These are phyloP conservation scores for Brassica cretica DNA, from an alignment of 345 rosid genomes.

Conservation along the genomic window DNA sequence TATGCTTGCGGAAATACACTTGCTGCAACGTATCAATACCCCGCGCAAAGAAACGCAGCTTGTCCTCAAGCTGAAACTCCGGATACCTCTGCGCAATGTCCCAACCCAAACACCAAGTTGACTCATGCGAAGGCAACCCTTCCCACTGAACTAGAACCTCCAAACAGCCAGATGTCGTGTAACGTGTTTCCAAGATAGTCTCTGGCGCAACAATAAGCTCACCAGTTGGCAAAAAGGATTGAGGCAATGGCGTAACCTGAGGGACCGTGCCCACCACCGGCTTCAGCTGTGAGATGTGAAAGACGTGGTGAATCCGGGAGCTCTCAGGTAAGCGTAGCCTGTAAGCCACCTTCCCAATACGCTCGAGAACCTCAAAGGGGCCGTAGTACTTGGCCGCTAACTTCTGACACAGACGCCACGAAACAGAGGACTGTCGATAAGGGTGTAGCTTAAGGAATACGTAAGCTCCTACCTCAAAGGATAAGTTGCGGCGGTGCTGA, in stretches of 20 bases:
- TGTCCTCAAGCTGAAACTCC: neutral
- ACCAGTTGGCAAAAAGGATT: neutral
- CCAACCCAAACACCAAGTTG: neutral
- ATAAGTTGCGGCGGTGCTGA: neutral
- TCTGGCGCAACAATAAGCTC: neutral
- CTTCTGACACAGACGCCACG: neutral
- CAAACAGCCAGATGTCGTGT: neutral
- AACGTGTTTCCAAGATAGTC: neutral
- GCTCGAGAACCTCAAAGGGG: neutral
- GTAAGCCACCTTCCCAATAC: neutral
- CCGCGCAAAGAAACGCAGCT: neutral
- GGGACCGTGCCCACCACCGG: neutral
- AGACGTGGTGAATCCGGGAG: neutral
- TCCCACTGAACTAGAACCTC: neutral
- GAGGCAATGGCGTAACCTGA: neutral
- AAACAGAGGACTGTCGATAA: neutral
- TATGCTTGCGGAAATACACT: neutral
- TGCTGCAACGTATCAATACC: neutral
- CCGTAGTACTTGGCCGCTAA: neutral
- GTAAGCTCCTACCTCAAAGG: neutral
- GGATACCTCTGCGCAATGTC: neutral
- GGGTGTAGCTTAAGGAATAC: neutral
- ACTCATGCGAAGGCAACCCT: neutral
- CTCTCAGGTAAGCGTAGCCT: neutral
- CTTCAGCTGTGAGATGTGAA: neutral